These are phyloP conservation scores for Ziziphus jujuba DNA, from an alignment of 306 rosid genomes.

Conservation along the genomic window DNA sequence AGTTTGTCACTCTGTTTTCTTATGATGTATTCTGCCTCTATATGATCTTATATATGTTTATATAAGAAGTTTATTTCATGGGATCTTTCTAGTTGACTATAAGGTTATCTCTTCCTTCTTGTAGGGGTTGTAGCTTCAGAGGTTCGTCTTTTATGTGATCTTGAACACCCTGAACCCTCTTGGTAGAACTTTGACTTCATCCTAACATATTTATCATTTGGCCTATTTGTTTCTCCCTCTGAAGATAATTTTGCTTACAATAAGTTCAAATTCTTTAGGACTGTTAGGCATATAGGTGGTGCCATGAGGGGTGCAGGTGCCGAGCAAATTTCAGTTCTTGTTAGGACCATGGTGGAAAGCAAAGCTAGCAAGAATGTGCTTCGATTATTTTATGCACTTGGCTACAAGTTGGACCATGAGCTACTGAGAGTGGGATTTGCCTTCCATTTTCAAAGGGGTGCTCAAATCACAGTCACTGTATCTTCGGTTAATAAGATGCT, in stretches of 20 bases:
- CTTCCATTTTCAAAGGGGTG: slow-evolving; percentile 70
- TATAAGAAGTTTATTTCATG: background rate
- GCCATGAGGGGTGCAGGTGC: slow-evolving; percentile 98
- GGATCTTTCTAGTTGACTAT: background rate
- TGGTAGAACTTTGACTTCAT: slow-evolving; percentile 46
- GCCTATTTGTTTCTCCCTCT: background rate
- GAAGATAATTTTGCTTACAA: background rate
- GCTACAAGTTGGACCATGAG: slow-evolving; percentile 94
- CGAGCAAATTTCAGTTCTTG: slow-evolving; percentile 86
- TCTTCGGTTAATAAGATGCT: slow-evolving; percentile 87
- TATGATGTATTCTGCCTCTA: background rate
- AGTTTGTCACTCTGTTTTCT: background rate
- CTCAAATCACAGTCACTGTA: slow-evolving; percentile 72
- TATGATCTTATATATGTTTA: background rate
- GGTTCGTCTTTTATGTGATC: slow-evolving; percentile 79
- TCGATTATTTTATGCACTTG: slow-evolving; percentile 73
- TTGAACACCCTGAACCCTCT: slow-evolving; percentile 81
- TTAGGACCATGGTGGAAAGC: slow-evolving; percentile 86
- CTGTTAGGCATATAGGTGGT: slow-evolving; percentile 83
- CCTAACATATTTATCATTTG: background rate
- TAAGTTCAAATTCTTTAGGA: slow-evolving; percentile 45
- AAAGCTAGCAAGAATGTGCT: slow-evolving; percentile 85
- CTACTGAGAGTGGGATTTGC: slow-evolving; percentile 79
- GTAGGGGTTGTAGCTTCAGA: slow-evolving; percentile 75
- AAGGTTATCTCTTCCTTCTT: slow-evolving; percentile 16